Evolutionary conservation across 2,329 filamentous ascomycete species (phyloP), one percentile per base, ranked within the genome.

Genomic region (Trichothecium roseum): DNA sequence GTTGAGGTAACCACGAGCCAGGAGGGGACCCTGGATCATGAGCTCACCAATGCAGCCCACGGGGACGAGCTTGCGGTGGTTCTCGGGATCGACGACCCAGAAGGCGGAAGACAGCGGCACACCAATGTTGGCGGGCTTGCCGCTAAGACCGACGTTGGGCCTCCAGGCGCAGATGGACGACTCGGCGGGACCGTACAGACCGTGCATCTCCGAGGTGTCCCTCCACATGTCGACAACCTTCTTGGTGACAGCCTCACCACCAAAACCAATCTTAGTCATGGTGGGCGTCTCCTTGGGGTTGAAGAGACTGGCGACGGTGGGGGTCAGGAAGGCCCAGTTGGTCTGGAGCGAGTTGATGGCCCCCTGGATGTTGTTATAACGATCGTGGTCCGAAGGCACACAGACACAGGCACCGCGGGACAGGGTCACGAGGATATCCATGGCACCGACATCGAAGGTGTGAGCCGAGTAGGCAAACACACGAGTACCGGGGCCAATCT

Each of bases 381-480:
- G 35, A n/a, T 32, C n/a, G 18, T 32, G 18, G n/a, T 37, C 35
- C 2, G 35, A 37, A 2, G 35, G 35, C 13, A 37, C 24, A 29
- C 35, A 37, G 8, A 32, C n/a, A 18, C 35, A 37, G n/a, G 28
- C 35, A 14, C 35, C 35, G 3, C 18, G n/a, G 6, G 27, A 18
- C 8, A 43, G 39, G 7, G 35, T 32, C 2, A 32, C 32, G 8
- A 43, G 20, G 3, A 41, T 35, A 12, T 43, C 40, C 15, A 35
- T 30, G 32, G 38, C 36, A 12, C 34, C 28, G 7, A 41, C 33
- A 24, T 45, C 43, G n/a, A 45, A 45, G 1, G 35, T 39, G 30
- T 44, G 37, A 22, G 40, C 65, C 3, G 63, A 60, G 35, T 67
- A 69, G 41, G 68, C 60, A 32, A 68, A 61, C 28, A 65, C 60